Conservation (phyloP, 495 filamentous ascomycete species). For the Penicillium longicatenatum region DNA sequence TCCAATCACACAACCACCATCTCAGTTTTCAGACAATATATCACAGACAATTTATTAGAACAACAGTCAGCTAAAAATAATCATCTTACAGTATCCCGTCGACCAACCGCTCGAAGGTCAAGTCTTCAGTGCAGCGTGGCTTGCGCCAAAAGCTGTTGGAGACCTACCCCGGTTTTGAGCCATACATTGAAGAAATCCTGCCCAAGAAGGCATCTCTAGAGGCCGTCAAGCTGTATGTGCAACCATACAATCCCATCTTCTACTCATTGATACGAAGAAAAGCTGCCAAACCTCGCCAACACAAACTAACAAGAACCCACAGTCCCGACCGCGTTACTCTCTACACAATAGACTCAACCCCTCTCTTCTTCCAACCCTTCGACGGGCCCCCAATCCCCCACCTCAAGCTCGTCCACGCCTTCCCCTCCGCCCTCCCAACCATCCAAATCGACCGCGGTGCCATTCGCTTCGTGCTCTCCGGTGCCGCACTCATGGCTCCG, state of each 20-base stretch:
- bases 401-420: conserved; percentile 70
- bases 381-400: conserved; percentile 79
- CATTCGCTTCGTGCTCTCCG: conserved; percentile 92
- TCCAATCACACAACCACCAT: neutral
- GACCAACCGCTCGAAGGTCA: conserved; percentile 90
- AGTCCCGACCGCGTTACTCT: conserved; percentile 84
- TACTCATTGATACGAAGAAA: neutral
- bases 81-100: conserved; percentile 61
- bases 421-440: conserved; percentile 48
- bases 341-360: conserved; percentile 73
- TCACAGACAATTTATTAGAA: neutral
- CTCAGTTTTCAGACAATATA: neutral
- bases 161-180: conserved; percentile 82
- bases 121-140: conserved; percentile 88
- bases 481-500: conserved; percentile 93
- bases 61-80: conserved; percentile 20
- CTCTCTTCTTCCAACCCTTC: conserved; percentile 91
- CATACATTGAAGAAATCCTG: conserved; percentile 90
- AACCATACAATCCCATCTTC: neutral
- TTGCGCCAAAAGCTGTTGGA: conserved; percentile 79
- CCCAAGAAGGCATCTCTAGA: conserved; percentile 95
- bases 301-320: conserved; percentile 1
- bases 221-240: conserved; percentile 75
- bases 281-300: neutral
- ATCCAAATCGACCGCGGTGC: conserved; percentile 85